These are phyloP conservation scores for Ogataea sp. DNA, from an alignment of 805 yeast species.

Conservation along the genomic window DNA sequence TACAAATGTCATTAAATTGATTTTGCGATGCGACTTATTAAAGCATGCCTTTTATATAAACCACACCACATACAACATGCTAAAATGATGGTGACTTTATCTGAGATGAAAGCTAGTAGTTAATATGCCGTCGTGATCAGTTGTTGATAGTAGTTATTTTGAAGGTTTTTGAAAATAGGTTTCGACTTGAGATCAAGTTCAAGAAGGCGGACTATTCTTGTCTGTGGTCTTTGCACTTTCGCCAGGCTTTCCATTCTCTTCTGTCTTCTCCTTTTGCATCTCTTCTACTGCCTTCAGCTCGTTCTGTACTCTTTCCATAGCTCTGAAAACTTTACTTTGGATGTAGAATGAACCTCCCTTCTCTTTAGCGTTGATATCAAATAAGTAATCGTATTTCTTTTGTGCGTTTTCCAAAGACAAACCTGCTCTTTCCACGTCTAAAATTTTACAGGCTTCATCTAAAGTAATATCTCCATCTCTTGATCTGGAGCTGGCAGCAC, in stretches of 20 bases:
- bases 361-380: constrained; percentile 84
- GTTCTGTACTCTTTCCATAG: constrained; percentile 81
- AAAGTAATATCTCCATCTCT: constrained; percentile 73
- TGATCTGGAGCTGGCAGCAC: constrained; percentile 34
- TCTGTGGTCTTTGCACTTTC: constrained; percentile 1
- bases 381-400: constrained; percentile 70
- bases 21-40: no score
- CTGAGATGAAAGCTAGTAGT: neutral
- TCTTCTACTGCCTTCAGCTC: constrained; percentile 60
- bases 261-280: constrained; percentile 18
- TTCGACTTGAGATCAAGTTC: no score
- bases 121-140: neutral
- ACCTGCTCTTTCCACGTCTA: constrained; percentile 61
- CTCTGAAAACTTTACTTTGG: constrained; percentile 89
- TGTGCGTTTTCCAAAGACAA: constrained; percentile 52
- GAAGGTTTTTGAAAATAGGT: no score
- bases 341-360: constrained; percentile 94
- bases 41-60: no score
- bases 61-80: no score
- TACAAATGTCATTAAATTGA: no score
- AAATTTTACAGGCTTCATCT: constrained; percentile 86
- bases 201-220: neutral
- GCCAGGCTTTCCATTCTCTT: constrained; percentile 9
- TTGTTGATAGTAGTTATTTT: neutral
- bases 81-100: neutral